These are phyloP conservation scores for Phytophthora uliginosa DNA, from an alignment of 352 stramenopile genomes.

Conservation along the genomic window DNA sequence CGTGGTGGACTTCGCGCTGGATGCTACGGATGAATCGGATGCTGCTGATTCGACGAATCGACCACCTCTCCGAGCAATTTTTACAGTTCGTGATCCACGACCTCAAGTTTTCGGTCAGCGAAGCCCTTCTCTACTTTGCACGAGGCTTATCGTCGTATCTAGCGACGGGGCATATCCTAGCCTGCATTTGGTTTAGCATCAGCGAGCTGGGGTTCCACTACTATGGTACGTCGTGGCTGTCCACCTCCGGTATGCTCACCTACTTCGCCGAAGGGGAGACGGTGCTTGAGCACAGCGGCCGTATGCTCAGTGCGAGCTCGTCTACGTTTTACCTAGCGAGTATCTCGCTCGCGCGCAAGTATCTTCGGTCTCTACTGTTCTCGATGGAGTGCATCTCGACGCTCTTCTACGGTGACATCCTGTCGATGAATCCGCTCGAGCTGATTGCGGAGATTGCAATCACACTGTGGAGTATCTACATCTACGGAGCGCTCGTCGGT, in stretches of 20 bases:
- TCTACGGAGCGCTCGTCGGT: slow-evolving; percentile 72
- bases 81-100: slow-evolving; percentile 75
- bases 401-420: slow-evolving; percentile 77
- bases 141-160: slow-evolving; percentile 57
- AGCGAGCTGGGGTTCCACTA: slow-evolving; percentile 54
- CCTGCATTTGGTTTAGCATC: slow-evolving; percentile 64
- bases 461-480: slow-evolving; percentile 77
- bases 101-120: slow-evolving; percentile 53
- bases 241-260: slow-evolving; percentile 61
- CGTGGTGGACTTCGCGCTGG: slow-evolving; percentile 50
- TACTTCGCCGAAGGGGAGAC: slow-evolving; percentile 21
- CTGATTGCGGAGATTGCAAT: slow-evolving; percentile 61
- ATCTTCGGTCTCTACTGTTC: slow-evolving; percentile 73
- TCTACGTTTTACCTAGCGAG: slow-evolving; percentile 13
- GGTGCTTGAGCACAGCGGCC: slow-evolving; percentile 3
- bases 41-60: slow-evolving; percentile 50
- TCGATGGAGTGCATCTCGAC: slow-evolving; percentile 76
- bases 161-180: slow-evolving; percentile 68
- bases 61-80: slow-evolving; percentile 52
- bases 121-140: slow-evolving; percentile 54
- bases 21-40: slow-evolving; percentile 75
- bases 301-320: slow-evolving; percentile 19
- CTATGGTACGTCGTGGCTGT: slow-evolving; percentile 55
- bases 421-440: slow-evolving; percentile 75
- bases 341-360: slow-evolving; percentile 66